Base-by-base conservation (phyloP, 257 asterid genomes). In the Fraxinus pennsylvanica region DNA sequence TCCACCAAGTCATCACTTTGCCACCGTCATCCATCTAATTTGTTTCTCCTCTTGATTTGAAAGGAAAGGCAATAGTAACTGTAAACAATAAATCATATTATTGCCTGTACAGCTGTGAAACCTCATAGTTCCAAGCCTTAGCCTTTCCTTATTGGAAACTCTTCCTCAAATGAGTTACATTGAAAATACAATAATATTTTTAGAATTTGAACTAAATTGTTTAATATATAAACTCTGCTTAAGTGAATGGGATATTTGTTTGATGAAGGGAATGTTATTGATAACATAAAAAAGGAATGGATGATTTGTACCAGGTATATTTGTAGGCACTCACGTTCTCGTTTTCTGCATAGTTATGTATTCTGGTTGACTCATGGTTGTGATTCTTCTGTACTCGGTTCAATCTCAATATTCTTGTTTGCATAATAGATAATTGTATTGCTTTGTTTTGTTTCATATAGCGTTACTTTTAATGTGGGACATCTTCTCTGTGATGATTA, bases 401-500 rank as follows among this genome's bases (percentile, higher is more conserved):
- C 39, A 2, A 63, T 63, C 6, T 22, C 7, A 10, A 25, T 25
- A 63, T 22, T 66, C 21, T 38, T 73, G 59, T 74, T 81, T 67
- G 54, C 80, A 35, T 45, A 65, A 13, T 80, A 59, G 68, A 76
- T 79, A 74, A n/a, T 79, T 66, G 30, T 25, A 22, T 82, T 76
- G 72, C 71, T 83, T 79, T 32, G 41, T 57, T 22, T 57, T 72
- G 66, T 73, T 38, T 82, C 39, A 63, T 57, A 72, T 82, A 69
- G 72, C 77, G 52, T 63, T 67, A 35, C 57, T 67, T 85, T 86
- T 71, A 82, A 86, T 72, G 76, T 81, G 84, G 76, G 80, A 74
- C 81, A 36, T 83, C 78, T 85, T 85, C 61, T 84, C 75, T 83
- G 88, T 87, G 90, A 84, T 91, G 69, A 85, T 80, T 87, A 93